These are phyloP conservation scores for Lachnellula willkommii DNA, from an alignment of 2,329 filamentous ascomycete genomes.

Conservation along the genomic window DNA sequence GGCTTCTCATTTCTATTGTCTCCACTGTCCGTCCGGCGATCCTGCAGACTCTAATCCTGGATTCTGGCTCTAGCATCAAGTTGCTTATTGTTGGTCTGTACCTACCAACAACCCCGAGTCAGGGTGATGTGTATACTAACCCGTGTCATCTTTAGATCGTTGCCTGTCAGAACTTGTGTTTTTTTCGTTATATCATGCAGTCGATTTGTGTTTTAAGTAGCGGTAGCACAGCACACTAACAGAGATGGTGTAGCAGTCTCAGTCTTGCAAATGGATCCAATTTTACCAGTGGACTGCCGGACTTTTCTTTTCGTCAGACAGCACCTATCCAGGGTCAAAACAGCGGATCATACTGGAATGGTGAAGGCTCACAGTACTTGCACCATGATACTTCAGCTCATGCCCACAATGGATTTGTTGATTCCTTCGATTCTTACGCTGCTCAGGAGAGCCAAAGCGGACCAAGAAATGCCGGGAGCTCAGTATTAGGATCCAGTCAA, in stretches of 20 bases:
- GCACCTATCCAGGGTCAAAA: conserved; percentile 30
- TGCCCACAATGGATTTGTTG: conserved; percentile 27
- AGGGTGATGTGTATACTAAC: too few species aligned
- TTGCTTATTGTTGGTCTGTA: conserved; percentile 3
- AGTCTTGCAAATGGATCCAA: conserved; percentile 19
- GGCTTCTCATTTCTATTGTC: conserved; percentile 15
- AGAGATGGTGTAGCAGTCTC: conserved; percentile 28
- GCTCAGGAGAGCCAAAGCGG: conserved; percentile 20
- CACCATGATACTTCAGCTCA: conserved; percentile 23
- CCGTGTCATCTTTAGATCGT: not conserved
- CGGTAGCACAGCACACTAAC: conserved; percentile 32
- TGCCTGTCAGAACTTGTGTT: not conserved
- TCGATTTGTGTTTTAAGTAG: conserved; percentile 17
- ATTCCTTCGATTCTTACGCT: conserved; percentile 21
- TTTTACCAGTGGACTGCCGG: conserved; percentile 23
- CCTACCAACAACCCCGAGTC: not conserved
- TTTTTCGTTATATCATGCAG: conserved; percentile 6
- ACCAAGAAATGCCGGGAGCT: conserved; percentile 14
- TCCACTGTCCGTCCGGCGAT: not conserved
- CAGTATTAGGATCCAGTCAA: conserved; percentile 17
- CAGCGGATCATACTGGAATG: conserved; percentile 29
- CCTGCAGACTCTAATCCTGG: not conserved
- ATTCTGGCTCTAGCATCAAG: not conserved
- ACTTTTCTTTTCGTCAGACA: conserved; percentile 32
- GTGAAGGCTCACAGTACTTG: conserved; percentile 33